Evolutionary conservation across 2,329 filamentous ascomycete genomes (phyloP).

Genomic region (Arthroderma uncinatum): DNA sequence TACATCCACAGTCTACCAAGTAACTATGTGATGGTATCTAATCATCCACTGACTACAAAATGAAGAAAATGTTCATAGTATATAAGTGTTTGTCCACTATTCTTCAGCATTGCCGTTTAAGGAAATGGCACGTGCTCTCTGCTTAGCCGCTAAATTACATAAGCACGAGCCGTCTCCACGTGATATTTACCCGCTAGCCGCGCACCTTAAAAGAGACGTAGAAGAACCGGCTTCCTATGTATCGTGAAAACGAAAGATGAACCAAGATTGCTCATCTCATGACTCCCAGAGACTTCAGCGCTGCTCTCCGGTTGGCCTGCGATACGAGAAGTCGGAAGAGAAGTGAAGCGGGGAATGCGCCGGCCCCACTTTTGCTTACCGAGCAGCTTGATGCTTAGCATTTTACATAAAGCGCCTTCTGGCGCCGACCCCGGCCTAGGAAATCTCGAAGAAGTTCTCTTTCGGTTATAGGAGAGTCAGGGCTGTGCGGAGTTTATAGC

Average conservation of each 20-base stretch:
- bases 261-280: too few species aligned
- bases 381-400: not conserved
- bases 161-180: not conserved
- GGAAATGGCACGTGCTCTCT: not conserved
- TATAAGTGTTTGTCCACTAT: too few species aligned
- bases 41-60: too few species aligned
- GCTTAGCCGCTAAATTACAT: not conserved
- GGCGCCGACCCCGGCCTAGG: not conserved
- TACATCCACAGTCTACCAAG: too few species aligned
- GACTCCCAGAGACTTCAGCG: too few species aligned
- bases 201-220: not conserved
- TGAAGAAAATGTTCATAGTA: not conserved
- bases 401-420: not conserved
- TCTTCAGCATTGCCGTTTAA: not conserved
- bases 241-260: too few species aligned
- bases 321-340: not conserved
- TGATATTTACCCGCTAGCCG: not conserved
- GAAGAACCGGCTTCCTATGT: too few species aligned
- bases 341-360: not conserved
- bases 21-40: too few species aligned
- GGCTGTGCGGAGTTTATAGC: not conserved
- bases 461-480: not conserved
- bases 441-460: not conserved
- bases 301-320: not conserved
- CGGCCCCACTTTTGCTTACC: conserved; percentile 2